These are phyloP conservation scores for Cucumis melo DNA, from an alignment of 306 rosid genomes.

Conservation along the genomic window DNA sequence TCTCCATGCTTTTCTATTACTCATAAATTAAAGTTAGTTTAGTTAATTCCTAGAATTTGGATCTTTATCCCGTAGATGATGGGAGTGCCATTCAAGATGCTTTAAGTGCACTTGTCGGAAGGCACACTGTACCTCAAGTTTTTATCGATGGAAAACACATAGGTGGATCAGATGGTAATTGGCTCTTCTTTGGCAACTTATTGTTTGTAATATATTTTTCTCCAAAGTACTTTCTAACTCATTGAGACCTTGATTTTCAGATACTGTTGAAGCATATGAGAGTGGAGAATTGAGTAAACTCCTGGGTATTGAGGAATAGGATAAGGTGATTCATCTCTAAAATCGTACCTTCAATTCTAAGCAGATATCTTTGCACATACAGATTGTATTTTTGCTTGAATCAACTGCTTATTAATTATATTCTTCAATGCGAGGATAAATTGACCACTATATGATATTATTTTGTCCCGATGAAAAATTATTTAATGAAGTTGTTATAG, in stretches of 20 bases:
- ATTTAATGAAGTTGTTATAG: too few relatives aligned
- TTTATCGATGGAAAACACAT: conserved; percentile 70
- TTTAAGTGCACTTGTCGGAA: conserved; percentile 45
- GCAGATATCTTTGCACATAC: neutral
- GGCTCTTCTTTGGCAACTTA: neutral
- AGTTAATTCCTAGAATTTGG: neutral
- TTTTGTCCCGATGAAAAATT: too few relatives aligned
- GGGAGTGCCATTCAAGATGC: conserved; percentile 68
- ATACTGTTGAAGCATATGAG: conserved; percentile 60
- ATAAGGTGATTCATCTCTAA: conserved; percentile 36
- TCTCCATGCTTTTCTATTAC: neutral
- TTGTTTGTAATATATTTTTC: neutral
- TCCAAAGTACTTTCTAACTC: neutral
- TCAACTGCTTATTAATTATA: neutral
- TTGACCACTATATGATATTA: neutral
- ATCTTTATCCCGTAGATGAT: conserved; percentile 46
- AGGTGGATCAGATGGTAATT: conserved; percentile 89
- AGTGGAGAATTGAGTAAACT: conserved; percentile 58
- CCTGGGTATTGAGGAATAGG: conserved; percentile 37
- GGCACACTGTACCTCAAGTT: conserved; percentile 91
- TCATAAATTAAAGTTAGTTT: neutral
- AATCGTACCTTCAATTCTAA: conserved; percentile 2
- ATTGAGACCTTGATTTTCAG: conserved; percentile 21
- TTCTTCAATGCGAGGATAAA: neutral
- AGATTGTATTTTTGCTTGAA: neutral